These are phyloP conservation scores for Dendryphion nanum DNA, from an alignment of 2,329 filamentous ascomycete species.

Conservation along the genomic window DNA sequence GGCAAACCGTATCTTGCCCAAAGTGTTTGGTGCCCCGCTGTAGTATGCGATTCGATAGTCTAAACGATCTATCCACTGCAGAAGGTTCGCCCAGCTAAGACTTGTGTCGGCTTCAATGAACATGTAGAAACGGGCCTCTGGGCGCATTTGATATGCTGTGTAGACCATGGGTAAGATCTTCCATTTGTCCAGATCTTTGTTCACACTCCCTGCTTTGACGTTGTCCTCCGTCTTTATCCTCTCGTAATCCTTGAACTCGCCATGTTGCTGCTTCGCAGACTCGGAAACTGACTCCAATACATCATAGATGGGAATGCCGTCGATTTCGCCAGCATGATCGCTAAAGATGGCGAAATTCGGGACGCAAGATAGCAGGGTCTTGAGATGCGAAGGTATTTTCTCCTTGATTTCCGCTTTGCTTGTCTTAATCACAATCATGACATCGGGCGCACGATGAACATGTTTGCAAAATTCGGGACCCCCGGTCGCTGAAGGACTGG, in stretches of 20 bases:
- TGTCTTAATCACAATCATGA: slow-evolving; percentile 59
- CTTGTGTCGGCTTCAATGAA: slow-evolving; percentile 38
- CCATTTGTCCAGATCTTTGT: slow-evolving; percentile 57
- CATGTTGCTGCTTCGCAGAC: slow-evolving; percentile 35
- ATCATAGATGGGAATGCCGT: slow-evolving; percentile 51
- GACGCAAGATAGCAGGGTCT: slow-evolving; percentile 56
- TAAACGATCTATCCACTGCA: slow-evolving; percentile 40
- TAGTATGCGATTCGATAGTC: slow-evolving; percentile 44
- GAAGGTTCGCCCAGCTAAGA: slow-evolving; percentile 36
- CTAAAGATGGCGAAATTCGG: slow-evolving; percentile 59
- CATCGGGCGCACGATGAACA: slow-evolving; percentile 43
- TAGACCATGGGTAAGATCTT: slow-evolving; percentile 58
- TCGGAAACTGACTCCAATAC: slow-evolving; percentile 45
- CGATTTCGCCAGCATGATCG: slow-evolving; percentile 54
- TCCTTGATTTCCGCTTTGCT: slow-evolving; percentile 57
- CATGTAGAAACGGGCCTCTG: slow-evolving; percentile 26
- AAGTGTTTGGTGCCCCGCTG: slow-evolving; percentile 38
- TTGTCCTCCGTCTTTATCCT: slow-evolving; percentile 45
- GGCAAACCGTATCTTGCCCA: slow-evolving; percentile 39
- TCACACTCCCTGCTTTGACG: slow-evolving; percentile 38
- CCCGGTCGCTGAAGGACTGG: no score
- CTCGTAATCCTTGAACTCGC: slow-evolving; percentile 55
- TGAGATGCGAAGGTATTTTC: slow-evolving; percentile 56
- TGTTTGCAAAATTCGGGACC: slow-evolving; percentile 24
- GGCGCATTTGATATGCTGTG: slow-evolving; percentile 42